Evolutionary conservation across 306 rosid species (phyloP).

Genomic region (Abrus precatorius): DNA sequence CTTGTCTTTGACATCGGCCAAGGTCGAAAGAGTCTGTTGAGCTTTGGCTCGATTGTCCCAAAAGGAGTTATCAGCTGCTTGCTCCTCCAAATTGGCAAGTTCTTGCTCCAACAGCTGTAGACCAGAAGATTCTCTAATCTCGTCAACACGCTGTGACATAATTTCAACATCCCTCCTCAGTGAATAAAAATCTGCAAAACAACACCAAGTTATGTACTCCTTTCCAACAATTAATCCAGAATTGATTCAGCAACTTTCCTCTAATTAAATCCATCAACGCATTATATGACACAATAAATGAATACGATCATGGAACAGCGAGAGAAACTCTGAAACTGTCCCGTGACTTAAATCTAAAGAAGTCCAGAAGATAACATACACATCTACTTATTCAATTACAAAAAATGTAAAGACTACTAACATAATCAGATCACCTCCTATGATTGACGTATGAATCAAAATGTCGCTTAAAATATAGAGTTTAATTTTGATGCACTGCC

Average conservation of each 20-base stretch:
- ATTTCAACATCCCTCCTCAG: constrained; percentile 81
- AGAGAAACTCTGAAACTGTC: constrained; percentile 16
- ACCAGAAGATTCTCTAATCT: constrained; percentile 80
- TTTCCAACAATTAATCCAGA: constrained; percentile 38
- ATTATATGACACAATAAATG: neutral
- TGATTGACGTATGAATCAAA: constrained; percentile 8
- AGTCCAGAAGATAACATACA: constrained; percentile 12
- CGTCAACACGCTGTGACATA: constrained; percentile 70
- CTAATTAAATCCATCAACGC: constrained; percentile 17
- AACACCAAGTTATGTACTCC: constrained; percentile 19
- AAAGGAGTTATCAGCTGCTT: constrained; percentile 74
- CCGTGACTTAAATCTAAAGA: constrained; percentile 24
- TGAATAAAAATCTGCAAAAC: constrained; percentile 80
- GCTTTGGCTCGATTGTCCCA: constrained; percentile 91
- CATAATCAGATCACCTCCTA: neutral
- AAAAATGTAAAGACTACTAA: neutral
- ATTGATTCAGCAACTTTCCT: constrained; percentile 1
- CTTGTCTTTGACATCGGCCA: constrained; percentile 87
- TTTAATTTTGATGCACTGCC: no score
- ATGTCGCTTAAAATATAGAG: neutral
- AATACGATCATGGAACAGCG: constrained; percentile 16
- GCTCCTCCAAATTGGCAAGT: constrained; percentile 73
- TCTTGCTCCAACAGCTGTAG: constrained; percentile 71
- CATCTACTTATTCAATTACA: constrained; percentile 26
- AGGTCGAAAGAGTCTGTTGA: constrained; percentile 75